phyloP scores from a whole-genome alignment of 108 stramenopile species.

The Licmophora abbreviata region DNA sequence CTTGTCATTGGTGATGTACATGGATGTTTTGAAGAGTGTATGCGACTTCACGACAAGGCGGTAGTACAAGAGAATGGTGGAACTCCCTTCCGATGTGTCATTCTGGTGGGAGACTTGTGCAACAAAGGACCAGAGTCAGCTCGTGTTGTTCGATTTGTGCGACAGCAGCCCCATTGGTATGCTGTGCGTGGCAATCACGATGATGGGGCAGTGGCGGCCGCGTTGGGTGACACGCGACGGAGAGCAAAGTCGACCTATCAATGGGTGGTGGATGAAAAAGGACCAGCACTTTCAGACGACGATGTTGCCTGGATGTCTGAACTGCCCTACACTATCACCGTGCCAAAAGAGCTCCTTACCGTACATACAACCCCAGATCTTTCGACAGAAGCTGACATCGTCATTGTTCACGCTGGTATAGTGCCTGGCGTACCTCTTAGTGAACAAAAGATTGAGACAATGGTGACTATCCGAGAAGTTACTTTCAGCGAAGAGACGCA shows the following conservation, averaged over 20 bases:
- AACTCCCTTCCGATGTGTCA: conserved; percentile 37
- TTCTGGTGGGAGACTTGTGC: conserved; percentile 87
- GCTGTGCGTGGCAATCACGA: conserved; percentile 88
- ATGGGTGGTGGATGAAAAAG: conserved; percentile 31
- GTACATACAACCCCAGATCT: background rate
- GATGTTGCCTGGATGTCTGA: conserved; percentile 66
- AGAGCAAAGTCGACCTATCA: conserved; percentile 31
- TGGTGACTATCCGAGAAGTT: conserved; percentile 54
- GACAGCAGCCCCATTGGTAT: conserved; percentile 39
- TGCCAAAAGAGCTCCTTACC: conserved; percentile 21
- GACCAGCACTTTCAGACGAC: conserved; percentile 31
- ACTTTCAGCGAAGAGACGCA: background rate
- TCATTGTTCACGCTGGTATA: conserved; percentile 71
- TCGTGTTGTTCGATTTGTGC: conserved; percentile 52
- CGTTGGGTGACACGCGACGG: conserved; percentile 41
- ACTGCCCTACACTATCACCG: conserved; percentile 60
- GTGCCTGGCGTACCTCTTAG: conserved; percentile 30
- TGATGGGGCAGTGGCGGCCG: conserved; percentile 63
- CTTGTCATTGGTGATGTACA: conserved; percentile 84
- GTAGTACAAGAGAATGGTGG: conserved; percentile 26
- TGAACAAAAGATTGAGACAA: conserved; percentile 31
- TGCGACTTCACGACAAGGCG: conserved; percentile 51
- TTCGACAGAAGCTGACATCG: conserved; percentile 14
- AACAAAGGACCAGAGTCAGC: conserved; percentile 86
- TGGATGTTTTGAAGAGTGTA: conserved; percentile 68